Evolutionary conservation across 352 stramenopile species (phyloP), one percentile per base, ranked within the genome.

Genomic region (Pythium brassicae): DNA sequence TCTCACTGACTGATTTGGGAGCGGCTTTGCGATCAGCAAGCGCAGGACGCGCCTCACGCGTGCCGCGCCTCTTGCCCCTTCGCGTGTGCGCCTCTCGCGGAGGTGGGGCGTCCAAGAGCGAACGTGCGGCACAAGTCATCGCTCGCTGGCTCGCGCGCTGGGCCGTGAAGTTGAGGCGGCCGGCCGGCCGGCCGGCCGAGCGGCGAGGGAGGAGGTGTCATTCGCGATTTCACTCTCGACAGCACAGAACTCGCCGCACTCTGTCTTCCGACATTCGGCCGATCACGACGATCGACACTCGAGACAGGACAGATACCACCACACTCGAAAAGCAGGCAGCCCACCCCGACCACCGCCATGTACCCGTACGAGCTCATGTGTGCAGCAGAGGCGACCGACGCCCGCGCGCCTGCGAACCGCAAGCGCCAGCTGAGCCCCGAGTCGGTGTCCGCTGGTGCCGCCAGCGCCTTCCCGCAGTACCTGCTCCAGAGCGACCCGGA

Each of bases 381-480:
- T 17, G 10, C 53, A 20, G 22, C 42, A 25, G 23, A 20, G 7
- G 25, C 40, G 20, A 23, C 25, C 20, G 29, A 20, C 17, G 9
- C 14, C 2, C 15, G 20, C 4, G 19, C 45, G 15, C 42, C 53
- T 22, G n/a, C 17, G 32, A 44, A 17, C 22, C 27, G 29, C 42
- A 59, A 59, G 43, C 53, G 53, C n/a, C 51, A 22, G 15, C 39
- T 49, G n/a, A 45, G 10, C 34, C 45, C 14, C 32, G 32, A 51
- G 17, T 34, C 25, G 14, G 15, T 37, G 32, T 7, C 14, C 32
- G 9, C 32, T 2, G 32, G 8, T 37, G 14, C 32, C 14, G 6
- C 32, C 32, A 37, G 32, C 22, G 49, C 32, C 11, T 57, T 52
- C 29, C 43, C 29, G 12, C 43, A 53, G 12, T 20, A 55, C 50